A percentile compares a stretch with the other conserved stretches of the same genome.
Conservation (phyloP, 306 rosid genomes). For the Corylus heterophylla region DNA sequence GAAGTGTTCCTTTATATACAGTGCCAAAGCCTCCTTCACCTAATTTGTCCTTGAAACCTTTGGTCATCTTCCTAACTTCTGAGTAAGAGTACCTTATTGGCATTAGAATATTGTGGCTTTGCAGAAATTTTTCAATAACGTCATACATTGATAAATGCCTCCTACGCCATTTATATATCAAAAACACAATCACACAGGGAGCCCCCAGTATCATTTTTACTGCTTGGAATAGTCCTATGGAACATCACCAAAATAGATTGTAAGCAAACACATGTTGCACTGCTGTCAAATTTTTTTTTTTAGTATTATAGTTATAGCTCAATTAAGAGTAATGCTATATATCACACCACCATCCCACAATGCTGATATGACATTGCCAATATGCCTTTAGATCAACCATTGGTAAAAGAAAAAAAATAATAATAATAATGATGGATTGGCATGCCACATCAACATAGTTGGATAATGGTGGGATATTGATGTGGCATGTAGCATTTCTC, state of each 20-base stretch:
- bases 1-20: slow-evolving; percentile 11
- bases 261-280: not conserved
- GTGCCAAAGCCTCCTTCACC: slow-evolving; percentile 28
- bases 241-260: not conserved
- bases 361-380: too few relatives aligned
- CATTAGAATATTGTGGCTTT: not conserved
- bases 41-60: slow-evolving; percentile 9
- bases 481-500: too few relatives aligned
- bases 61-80: slow-evolving; percentile 22
- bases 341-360: too few relatives aligned
- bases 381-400: too few relatives aligned
- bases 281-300: too few relatives aligned
- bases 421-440: too few relatives aligned
- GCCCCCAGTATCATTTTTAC: slow-evolving; percentile 5
- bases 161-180: slow-evolving; percentile 13
- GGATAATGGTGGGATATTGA: too few relatives aligned
- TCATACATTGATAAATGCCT: not conserved
- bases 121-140: not conserved
- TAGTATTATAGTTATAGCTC: too few relatives aligned
- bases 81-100: slow-evolving; percentile 19
- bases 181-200: not conserved
- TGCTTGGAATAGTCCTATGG: not conserved
- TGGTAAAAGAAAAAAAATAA: too few relatives aligned
- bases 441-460: too few relatives aligned
- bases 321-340: too few relatives aligned